Percentiles rank a stretch among this genome's conserved stretches.
These are phyloP conservation scores for Apophysomyces trapeziformis DNA, from an alignment of 371 early-diverging fungal species.

Conservation along the genomic window DNA sequence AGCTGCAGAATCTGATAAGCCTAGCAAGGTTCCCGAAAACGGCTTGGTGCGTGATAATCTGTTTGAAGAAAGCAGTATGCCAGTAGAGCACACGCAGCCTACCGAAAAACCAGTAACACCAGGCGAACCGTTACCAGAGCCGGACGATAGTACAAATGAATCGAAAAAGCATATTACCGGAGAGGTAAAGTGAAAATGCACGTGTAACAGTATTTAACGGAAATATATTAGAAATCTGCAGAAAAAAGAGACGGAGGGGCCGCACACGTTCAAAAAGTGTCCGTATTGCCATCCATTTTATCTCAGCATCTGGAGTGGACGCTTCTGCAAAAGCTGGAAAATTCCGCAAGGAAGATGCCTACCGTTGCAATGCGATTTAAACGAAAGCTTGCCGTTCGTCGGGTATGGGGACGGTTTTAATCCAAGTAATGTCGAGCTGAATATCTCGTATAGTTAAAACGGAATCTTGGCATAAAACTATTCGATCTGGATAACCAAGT, in stretches of 20 bases:
- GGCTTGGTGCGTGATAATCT: too few species aligned
- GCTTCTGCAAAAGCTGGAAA: constrained; percentile 60
- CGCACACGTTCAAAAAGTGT: neutral
- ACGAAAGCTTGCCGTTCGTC: constrained; percentile 68
- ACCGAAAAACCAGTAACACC: neutral
- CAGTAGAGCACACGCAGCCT: too few species aligned
- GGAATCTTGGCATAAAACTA: constrained; percentile 61
- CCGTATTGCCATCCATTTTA: neutral
- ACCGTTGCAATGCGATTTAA: constrained; percentile 60
- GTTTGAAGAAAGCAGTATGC: too few species aligned
- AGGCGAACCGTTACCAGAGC: too few species aligned
- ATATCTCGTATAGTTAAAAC: constrained; percentile 44
- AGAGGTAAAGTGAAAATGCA: neutral
- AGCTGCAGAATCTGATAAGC: too few species aligned
- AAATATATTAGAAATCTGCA: neutral
- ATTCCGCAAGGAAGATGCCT: constrained; percentile 52
- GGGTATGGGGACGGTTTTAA: constrained; percentile 28
- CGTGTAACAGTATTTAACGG: neutral
- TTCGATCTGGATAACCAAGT: constrained; percentile 68
- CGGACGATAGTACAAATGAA: too few species aligned
- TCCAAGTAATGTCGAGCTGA: neutral
- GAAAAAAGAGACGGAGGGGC: neutral
- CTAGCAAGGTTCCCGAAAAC: too few species aligned
- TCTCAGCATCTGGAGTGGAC: constrained; percentile 63
- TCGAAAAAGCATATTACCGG: neutral